A percentile compares a stretch with the other conserved stretches of the same genome.
Conservation (phyloP, 441 rosid species). For the Euphorbia schlechtendalii region DNA sequence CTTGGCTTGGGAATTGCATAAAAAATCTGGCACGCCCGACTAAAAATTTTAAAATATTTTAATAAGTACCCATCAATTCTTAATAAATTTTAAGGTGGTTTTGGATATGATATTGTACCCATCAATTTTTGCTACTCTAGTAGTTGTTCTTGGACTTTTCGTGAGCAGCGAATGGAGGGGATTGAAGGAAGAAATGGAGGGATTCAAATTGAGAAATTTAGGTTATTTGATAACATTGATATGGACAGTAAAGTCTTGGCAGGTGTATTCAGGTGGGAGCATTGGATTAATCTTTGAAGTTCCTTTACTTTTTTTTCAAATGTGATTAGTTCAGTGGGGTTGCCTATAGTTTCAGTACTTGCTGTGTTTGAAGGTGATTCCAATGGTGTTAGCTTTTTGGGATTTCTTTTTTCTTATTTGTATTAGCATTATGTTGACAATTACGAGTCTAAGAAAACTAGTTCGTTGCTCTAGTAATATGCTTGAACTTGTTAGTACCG, state of each 20-base stretch:
- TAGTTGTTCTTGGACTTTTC: slow-evolving; percentile 37
- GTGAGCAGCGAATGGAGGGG: slow-evolving; percentile 46
- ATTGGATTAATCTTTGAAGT: slow-evolving; percentile 41
- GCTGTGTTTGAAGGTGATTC: slow-evolving; percentile 48
- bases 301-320: slow-evolving; percentile 50
- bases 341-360: slow-evolving; percentile 43
- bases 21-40: too few relatives aligned
- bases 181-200: slow-evolving; percentile 37
- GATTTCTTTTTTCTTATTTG: slow-evolving; percentile 46
- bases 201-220: slow-evolving; percentile 24
- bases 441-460: slow-evolving; percentile 7
- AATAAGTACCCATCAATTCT: too few relatives aligned
- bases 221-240: slow-evolving; percentile 40
- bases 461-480: too few relatives aligned
- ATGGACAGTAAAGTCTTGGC: slow-evolving; percentile 45
- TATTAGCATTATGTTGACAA: slow-evolving; percentile 40
- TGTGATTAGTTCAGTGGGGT: slow-evolving; percentile 35
- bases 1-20: too few relatives aligned
- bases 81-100: slow-evolving; percentile 33
- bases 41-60: too few relatives aligned
- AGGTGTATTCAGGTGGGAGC: slow-evolving; percentile 33
- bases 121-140: slow-evolving; percentile 31
- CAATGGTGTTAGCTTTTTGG: slow-evolving; percentile 63
- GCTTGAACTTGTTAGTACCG: too few relatives aligned
- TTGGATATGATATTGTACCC: slow-evolving; percentile 42